Evolutionary conservation across 345 rosid species (phyloP), one percentile per base, ranked within the genome.

Genomic region (Citropsis articulata): DNA sequence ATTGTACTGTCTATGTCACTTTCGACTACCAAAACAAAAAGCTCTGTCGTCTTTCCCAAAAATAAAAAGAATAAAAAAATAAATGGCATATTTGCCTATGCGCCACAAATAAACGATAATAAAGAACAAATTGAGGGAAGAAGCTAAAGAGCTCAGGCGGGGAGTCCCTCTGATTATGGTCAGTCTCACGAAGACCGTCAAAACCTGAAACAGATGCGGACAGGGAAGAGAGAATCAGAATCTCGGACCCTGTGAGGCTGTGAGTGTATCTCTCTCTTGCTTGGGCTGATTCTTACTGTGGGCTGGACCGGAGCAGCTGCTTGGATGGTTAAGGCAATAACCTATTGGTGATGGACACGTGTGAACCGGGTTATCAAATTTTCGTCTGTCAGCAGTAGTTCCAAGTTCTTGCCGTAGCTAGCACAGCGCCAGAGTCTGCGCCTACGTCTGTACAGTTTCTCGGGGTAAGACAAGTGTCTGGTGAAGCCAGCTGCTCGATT

Each of bases 291-390:
- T 48, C 56, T 63, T 72, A 77, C 31, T 9, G 24, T 65, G 72
- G 77, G 74, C 75, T 73, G 27, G 75, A 67, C 53, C 48, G 28
- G 68, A 82, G 76, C 79, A 69, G 76, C 68, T 74, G 80, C 76
- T 55, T 9, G 71, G 55, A 75, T 64, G 55, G 63, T 82, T 62
- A 69, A 50, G 73, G 78, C 18, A 73, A 74, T 9, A 1, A 4
- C 73, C 33, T 28, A 48, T 69, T 25, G 24, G 7, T 19, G 6
- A 5, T 28, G 6, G 62, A 64, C 84, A 78, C 73, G 81, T 56
- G 69, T 69, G 16, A 0, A 14, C 50, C 50, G 25, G 53, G 3
- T 59, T 65, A 61, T 69, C 76, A 62, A 69, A 1, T 30, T 4
- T 9, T 60, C 38, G 45, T 31, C 59, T 48, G 24, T 61, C 42